Evolutionary conservation across 352 stramenopile genomes (phyloP), one percentile per base, ranked within the genome.

Genomic region (Plasmopara muralis): DNA sequence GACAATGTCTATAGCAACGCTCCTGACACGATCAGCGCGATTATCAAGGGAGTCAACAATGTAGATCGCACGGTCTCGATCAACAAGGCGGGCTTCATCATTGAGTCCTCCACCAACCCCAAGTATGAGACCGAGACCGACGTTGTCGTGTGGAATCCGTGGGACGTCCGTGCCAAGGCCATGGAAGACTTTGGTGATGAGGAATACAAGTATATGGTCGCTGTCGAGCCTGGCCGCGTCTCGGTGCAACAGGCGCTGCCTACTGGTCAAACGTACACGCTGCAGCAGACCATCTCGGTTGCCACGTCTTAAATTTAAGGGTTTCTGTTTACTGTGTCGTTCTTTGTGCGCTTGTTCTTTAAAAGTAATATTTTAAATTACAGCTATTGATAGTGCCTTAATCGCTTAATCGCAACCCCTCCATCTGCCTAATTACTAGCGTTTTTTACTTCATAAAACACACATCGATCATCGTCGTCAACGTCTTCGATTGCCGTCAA

Each of bases 181-280:
- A 96, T 98, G 80, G 66, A 62, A 31, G 93, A 98, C 70, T 97
- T 98, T 72, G 87, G 76, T 42, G 80, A 97, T 55, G 93, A 98
- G 48, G 87, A 97, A 69, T 97, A 97, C 71, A 60, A 85, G 35
- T 73, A 87, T 46, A 98, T 98, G 90, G 77, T 98, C 44, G 98
- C 92, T 62, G 75, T 98, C 30, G 94, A 98, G 67, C 94, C 94
- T 6, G 93, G 93, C n/a, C 70, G 79, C 39, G 79, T 93, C 25
- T 86, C 72, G 50, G 59, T 51, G 10, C 55, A 59, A 42, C 56
- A 66, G 53, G 62, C 50, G 18, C 72, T 89, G n/a, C 66, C 56
- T 2, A 54, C 61, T 9, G 72, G 72, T 16, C 56, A 71, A 33
- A 68, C 73, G 9, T 89, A 74, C 64, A 85, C 67, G 49, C 68